Percentiles rank a stretch among this genome's conserved stretches.
Evolutionary conservation across 2,329 filamentous ascomycete species (phyloP).

Genomic region (Colletotrichum lupini): DNA sequence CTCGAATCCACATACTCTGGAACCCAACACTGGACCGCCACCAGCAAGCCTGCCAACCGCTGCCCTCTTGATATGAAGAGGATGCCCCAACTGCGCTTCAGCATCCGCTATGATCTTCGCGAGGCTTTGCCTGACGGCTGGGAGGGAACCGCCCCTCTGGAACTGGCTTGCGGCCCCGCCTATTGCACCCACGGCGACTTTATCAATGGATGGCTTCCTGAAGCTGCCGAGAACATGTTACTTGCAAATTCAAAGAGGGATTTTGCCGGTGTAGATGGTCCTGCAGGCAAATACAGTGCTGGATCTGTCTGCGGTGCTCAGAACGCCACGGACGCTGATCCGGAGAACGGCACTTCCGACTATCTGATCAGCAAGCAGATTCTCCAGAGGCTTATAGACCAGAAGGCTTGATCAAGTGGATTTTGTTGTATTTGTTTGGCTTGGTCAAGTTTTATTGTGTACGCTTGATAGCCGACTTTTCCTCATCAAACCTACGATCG

Average conservation of each 20-base stretch:
- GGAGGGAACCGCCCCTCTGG: constrained; percentile 54
- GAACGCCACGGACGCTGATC: constrained; percentile 36
- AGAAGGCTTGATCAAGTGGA: too few relatives aligned
- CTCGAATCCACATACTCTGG: constrained; percentile 38
- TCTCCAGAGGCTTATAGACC: too few relatives aligned
- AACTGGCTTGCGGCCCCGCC: constrained; percentile 52
- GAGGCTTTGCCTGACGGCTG: constrained; percentile 55
- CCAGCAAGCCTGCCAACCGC: constrained; percentile 41
- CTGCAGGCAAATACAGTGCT: constrained; percentile 41
- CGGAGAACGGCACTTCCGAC: too few relatives aligned
- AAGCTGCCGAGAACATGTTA: constrained; percentile 54
- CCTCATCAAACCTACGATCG: too few relatives aligned
- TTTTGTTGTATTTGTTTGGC: too few relatives aligned
- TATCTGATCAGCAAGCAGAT: too few relatives aligned
- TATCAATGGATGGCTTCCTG: constrained; percentile 57
- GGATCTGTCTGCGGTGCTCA: constrained; percentile 40
- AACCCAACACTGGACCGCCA: constrained; percentile 32
- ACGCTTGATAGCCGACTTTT: too few relatives aligned
- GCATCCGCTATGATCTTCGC: constrained; percentile 57
- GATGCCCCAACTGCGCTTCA: constrained; percentile 60
- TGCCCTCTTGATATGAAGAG: constrained; percentile 56
- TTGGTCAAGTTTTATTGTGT: too few relatives aligned
- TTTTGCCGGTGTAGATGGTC: constrained; percentile 48
- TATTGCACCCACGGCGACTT: constrained; percentile 59
- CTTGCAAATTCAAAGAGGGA: constrained; percentile 47